A percentile compares a stretch with the other conserved stretches of the same genome.
These are phyloP conservation scores for Theobroma grandiflorum DNA, from an alignment of 441 rosid genomes.

Conservation along the genomic window DNA sequence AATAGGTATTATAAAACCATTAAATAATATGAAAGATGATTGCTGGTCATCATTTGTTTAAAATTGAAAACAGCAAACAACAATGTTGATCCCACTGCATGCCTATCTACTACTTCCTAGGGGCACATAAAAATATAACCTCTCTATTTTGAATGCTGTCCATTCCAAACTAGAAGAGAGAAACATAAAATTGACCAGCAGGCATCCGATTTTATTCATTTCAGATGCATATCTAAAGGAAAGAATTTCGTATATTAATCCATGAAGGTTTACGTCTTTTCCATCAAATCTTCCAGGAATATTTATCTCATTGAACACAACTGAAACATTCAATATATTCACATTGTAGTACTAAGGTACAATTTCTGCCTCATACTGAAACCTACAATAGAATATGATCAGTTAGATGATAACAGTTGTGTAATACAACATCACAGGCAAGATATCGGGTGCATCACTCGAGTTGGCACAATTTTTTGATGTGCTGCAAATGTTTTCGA, in stretches of 20 bases:
- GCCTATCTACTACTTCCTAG: background rate
- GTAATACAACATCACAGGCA: background rate
- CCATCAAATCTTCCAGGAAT: background rate
- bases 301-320: background rate
- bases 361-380: background rate
- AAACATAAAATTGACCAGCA: background rate
- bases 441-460: background rate
- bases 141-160: background rate
- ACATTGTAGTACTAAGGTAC: background rate
- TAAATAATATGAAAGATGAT: background rate
- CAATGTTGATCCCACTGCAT: background rate
- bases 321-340: background rate
- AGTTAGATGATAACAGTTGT: background rate
- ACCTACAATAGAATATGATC: background rate
- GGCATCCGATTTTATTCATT: background rate
- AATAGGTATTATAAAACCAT: conserved; percentile 9
- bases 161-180: background rate
- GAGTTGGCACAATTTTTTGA: background rate
- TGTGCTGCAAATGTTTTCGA: background rate
- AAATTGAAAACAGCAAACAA: background rate
- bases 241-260: background rate
- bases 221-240: conserved; percentile 12
- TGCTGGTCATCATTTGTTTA: background rate
- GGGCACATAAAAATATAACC: background rate
- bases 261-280: conserved; percentile 6